A percentile compares a stretch with the other conserved stretches of the same genome.
These are phyloP conservation scores for Daedalea quercina DNA, from an alignment of 768 basidiomycete genomes.

Conservation along the genomic window DNA sequence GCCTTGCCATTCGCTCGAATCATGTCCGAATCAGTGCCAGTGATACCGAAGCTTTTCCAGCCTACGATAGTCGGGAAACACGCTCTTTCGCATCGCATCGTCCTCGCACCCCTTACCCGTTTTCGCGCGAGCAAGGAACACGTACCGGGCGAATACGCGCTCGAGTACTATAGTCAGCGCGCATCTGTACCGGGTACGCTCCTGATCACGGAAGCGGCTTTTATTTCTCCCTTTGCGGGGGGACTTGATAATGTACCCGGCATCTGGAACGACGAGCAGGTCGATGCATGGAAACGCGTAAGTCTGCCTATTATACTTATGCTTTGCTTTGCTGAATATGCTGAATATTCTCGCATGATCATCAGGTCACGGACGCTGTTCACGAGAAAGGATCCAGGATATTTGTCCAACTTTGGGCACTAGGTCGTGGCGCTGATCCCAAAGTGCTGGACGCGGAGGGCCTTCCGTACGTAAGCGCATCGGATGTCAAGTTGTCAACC, in stretches of 20 bases:
- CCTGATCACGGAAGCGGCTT: constrained; percentile 51
- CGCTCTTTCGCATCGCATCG: constrained; percentile 38
- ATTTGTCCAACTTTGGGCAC: constrained; percentile 53
- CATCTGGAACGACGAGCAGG: constrained; percentile 58
- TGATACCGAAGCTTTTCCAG: constrained; percentile 2
- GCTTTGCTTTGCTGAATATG: background rate
- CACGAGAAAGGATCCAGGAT: constrained; percentile 47
- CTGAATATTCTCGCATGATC: background rate
- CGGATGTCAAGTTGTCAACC: constrained; percentile 9
- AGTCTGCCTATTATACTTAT: constrained; percentile 16
- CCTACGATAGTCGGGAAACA: background rate
- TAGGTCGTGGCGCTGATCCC: constrained; percentile 32
- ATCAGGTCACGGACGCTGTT: constrained; percentile 46
- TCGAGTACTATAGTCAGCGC: constrained; percentile 30
- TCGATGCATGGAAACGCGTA: constrained; percentile 42
- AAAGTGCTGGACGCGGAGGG: constrained; percentile 29
- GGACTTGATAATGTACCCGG: constrained; percentile 50
- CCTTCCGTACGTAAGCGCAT: constrained; percentile 13
- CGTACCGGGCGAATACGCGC: constrained; percentile 28
- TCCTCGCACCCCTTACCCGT: constrained; percentile 46
- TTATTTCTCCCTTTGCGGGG: constrained; percentile 43
- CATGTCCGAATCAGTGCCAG: too few relatives aligned
- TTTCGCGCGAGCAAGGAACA: constrained; percentile 27
- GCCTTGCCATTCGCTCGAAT: too few relatives aligned
- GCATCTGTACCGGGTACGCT: constrained; percentile 42